Evolutionary conservation across 2,329 filamentous ascomycete species (phyloP).

Genomic region (Magnaporthiopsis poae): DNA sequence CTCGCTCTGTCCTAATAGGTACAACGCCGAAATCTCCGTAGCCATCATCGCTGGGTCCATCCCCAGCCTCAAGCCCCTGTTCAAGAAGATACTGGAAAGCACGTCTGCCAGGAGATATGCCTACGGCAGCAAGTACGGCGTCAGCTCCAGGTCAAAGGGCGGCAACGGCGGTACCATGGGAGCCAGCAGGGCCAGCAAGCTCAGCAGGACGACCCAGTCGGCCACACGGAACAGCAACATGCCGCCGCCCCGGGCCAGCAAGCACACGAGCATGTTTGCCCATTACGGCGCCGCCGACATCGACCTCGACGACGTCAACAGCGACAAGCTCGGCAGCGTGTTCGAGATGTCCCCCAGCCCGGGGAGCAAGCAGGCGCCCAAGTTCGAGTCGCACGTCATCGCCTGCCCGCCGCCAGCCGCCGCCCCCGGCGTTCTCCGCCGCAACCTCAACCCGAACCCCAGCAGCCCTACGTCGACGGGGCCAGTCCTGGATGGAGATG

Average conservation of each 20-base stretch:
- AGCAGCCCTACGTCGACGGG: too few species aligned
- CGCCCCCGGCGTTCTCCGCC: not conserved
- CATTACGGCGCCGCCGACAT: not conserved
- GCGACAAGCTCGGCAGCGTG: not conserved
- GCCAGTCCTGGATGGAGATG: not conserved
- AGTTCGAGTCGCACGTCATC: not conserved
- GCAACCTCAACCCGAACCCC: not conserved
- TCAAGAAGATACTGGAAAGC: slow-evolving; percentile 10
- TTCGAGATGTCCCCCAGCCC: not conserved
- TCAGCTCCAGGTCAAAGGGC: not conserved
- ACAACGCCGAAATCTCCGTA: slow-evolving; percentile 16
- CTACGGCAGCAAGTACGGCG: slow-evolving; percentile 1
- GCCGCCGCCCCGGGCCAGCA: too few species aligned
- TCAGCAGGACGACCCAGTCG: not conserved
- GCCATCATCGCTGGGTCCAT: slow-evolving; percentile 18
- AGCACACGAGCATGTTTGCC: not conserved
- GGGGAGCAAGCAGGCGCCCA: not conserved
- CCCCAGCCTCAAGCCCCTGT: slow-evolving; percentile 15
- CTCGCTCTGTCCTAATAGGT: slow-evolving; percentile 11
- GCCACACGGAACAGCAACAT: too few species aligned
- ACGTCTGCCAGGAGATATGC: not conserved
- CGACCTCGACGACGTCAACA: not conserved
- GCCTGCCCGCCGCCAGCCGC: not conserved
- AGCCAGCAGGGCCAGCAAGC: not conserved
- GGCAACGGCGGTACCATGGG: not conserved